Evolutionary conservation across 345 rosid genomes (phyloP).

Genomic region (Salix arbutifolia): DNA sequence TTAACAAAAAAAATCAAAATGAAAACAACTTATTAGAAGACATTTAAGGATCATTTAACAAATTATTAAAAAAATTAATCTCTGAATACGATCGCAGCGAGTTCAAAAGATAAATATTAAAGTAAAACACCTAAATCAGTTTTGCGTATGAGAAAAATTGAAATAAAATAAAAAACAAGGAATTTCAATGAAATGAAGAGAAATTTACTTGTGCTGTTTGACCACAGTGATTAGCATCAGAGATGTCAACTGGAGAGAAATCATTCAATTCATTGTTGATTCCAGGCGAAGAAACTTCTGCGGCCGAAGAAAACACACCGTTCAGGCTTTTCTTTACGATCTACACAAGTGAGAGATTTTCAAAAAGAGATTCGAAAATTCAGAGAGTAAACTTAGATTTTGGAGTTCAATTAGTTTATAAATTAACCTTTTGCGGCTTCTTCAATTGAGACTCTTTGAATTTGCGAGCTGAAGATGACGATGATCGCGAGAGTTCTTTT

Average conservation of each 20-base stretch:
- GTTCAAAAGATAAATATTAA: too few species aligned
- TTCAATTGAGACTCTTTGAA: constrained; percentile 25
- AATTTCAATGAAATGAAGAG: neutral
- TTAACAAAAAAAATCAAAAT: too few species aligned
- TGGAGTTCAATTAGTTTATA: neutral
- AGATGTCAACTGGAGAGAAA: constrained; percentile 14
- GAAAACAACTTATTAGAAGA: neutral
- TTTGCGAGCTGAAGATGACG: neutral
- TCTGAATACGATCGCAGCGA: too few species aligned
- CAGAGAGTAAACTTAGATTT: neutral
- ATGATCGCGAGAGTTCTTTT: constrained; percentile 3
- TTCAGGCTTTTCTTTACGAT: constrained; percentile 22
- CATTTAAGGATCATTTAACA: neutral
- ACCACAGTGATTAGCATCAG: neutral
- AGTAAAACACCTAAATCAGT: neutral
- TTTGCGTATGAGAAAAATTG: neutral
- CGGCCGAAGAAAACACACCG: constrained; percentile 8
- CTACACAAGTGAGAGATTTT: constrained; percentile 1
- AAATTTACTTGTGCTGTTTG: neutral
- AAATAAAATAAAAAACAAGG: neutral
- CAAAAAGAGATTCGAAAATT: neutral
- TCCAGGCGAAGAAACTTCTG: constrained; percentile 15
- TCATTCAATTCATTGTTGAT: constrained; percentile 16
- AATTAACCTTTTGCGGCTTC: constrained; percentile 13
- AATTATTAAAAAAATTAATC: neutral